Evolutionary conservation across 768 basidiomycete species (phyloP), one percentile per base, ranked within the genome.

Genomic region (Agaricus subrufescens): DNA sequence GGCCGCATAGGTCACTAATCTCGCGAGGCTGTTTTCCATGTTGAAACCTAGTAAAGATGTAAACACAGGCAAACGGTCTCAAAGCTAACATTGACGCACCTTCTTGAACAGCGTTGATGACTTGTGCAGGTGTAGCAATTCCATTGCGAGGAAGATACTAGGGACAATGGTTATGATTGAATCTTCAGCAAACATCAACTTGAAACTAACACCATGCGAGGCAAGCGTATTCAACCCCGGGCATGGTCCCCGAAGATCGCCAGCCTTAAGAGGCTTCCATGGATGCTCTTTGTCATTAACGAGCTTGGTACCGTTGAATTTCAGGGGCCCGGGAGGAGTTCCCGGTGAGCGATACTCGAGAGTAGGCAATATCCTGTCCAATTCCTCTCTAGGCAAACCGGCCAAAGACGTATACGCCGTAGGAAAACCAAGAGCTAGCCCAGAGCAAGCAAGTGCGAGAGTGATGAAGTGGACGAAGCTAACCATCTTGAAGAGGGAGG

Each of bases 371-470:
- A 59, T 46, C 39, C 37, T 46, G n/a, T 63, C 64, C 46, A 66
- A 39, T 43, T 63, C 60, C 19, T 60, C 57, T 23, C 58, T 55
- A 19, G 62, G 54, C 23, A 68, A 58, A 9, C 67, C 67, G n/a
- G 62, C 65, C 23, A 68, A 60, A 9, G 65, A 65, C 26, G 49
- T 52, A 51, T 68, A 63, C 3, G 34, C 7, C 11, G 59, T 30
- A 10, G 67, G 66, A 45, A 66, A 68, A 3, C 63, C 66, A 7
- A 30, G 15, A 12, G 54, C 34, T 2, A 54, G 19, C 12, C 52
- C 46, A 30, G 29, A 37, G 25, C 47, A 29, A n/a, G 46, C 54
- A 43, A 55, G 46, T 9, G 54, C 46, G 26, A 55, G 39, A 27
- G 46, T 25, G 54, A 55, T 15, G 39, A 55, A 55, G 27, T 40